Evolutionary conservation across 768 basidiomycete species (phyloP).

Genomic region (Harrya chromipes): DNA sequence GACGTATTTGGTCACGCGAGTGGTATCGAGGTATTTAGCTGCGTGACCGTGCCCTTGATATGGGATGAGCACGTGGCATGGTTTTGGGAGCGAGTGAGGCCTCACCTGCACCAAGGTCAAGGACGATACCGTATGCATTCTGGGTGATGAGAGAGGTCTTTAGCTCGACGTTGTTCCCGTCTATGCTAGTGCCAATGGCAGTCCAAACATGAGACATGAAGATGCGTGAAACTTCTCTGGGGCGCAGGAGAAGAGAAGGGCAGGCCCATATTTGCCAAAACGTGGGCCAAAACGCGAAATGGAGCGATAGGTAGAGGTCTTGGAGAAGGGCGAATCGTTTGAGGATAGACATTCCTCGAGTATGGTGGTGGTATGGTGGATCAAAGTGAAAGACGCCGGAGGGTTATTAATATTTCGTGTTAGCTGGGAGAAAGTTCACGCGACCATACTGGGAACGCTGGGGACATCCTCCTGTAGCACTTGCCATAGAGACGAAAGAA

Average conservation of each 20-base stretch:
- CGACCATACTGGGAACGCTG: conserved; percentile 4
- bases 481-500: too few relatives aligned
- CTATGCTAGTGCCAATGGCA: conserved; percentile 44
- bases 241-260: conserved; percentile 47
- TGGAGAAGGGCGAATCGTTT: conserved; percentile 34
- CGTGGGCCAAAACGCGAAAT: conserved; percentile 44
- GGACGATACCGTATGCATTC: conserved; percentile 56
- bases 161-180: conserved; percentile 37
- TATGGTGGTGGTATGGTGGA: conserved; percentile 2
- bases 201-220: conserved; percentile 63
- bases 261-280: conserved; percentile 35
- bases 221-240: conserved; percentile 43
- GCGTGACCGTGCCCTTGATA: conserved; percentile 62
- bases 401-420: neutral
- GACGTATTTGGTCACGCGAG: conserved; percentile 58
- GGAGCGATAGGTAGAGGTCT: conserved; percentile 42
- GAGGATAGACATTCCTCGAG: conserved; percentile 14
- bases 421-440: too few relatives aligned
- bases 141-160: conserved; percentile 51
- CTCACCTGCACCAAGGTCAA: conserved; percentile 68
- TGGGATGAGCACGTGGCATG: neutral
- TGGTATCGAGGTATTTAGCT: conserved; percentile 53
- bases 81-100: neutral
- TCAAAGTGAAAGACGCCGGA: neutral
- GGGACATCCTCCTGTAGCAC: neutral